Evolutionary conservation across 352 stramenopile species (phyloP).

Genomic region (Globisporangium recalcitrans): DNA sequence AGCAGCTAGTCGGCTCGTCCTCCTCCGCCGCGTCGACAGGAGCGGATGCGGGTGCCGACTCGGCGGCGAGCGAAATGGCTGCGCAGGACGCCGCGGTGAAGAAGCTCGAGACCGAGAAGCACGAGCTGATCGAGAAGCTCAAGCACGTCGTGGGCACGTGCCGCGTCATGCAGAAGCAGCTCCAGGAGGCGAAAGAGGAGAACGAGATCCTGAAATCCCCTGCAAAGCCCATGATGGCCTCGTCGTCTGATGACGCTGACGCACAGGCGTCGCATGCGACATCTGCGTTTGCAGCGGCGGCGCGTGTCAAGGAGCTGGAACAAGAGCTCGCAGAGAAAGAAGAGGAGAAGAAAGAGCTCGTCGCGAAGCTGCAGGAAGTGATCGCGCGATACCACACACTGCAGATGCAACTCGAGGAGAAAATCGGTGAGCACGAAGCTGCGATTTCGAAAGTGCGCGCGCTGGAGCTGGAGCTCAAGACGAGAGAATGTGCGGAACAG

Average conservation of each 20-base stretch:
- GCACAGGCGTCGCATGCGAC: background rate
- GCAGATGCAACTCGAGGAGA: slow-evolving; percentile 44
- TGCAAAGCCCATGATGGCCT: slow-evolving; percentile 19
- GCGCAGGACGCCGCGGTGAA: slow-evolving; percentile 28
- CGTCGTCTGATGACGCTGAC: background rate
- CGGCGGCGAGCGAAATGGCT: slow-evolving; percentile 11
- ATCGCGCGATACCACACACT: slow-evolving; percentile 42
- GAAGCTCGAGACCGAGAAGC: slow-evolving; percentile 59
- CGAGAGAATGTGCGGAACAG: slow-evolving; percentile 18
- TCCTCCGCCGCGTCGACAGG: background rate
- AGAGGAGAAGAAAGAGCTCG: slow-evolving; percentile 40
- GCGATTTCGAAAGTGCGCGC: slow-evolving; percentile 43
- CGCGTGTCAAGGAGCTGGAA: slow-evolving; percentile 27
- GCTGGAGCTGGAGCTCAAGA: slow-evolving; percentile 45
- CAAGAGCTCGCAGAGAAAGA: slow-evolving; percentile 36
- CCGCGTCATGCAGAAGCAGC: slow-evolving; percentile 66
- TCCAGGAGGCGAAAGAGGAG: slow-evolving; percentile 55
- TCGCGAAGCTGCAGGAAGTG: slow-evolving; percentile 47
- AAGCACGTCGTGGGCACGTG: slow-evolving; percentile 66
- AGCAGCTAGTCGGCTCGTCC: slow-evolving; percentile 4
- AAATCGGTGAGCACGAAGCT: slow-evolving; percentile 42
- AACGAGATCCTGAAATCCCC: slow-evolving; percentile 41
- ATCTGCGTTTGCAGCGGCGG: slow-evolving; percentile 17
- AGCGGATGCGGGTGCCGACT: background rate
- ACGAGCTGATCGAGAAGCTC: slow-evolving; percentile 73